These are phyloP conservation scores for Adansonia digitata DNA, from an alignment of 345 rosid genomes.

Conservation along the genomic window DNA sequence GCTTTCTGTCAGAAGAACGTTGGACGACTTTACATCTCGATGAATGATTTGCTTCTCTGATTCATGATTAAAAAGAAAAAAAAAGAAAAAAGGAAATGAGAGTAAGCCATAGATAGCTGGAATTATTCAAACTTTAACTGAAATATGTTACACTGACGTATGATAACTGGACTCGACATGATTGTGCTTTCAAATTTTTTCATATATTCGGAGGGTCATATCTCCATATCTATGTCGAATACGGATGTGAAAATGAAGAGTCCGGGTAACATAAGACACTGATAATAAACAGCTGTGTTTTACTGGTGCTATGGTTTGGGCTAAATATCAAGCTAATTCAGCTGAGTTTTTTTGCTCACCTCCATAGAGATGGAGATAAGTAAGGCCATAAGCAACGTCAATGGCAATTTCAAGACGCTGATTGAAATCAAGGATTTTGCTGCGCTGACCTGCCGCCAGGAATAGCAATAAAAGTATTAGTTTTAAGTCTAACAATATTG, in stretches of 20 bases:
- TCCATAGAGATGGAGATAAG: conserved; percentile 87
- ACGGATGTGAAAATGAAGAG: too few species aligned
- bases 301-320: neutral
- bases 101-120: neutral
- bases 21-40: conserved; percentile 91
- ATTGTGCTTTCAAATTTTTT: too few species aligned
- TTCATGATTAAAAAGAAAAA: conserved; percentile 16
- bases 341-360: conserved; percentile 35
- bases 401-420: conserved; percentile 91
- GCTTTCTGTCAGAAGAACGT: conserved; percentile 85
- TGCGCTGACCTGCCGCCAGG: conserved; percentile 51
- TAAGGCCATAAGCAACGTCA: conserved; percentile 90
- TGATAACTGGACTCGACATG: too few species aligned
- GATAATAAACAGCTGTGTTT: neutral
- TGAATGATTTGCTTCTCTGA: conserved; percentile 92
- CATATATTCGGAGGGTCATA: too few species aligned
- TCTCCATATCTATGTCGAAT: too few species aligned
- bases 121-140: neutral
- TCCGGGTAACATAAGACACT: too few species aligned
- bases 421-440: conserved; percentile 71
- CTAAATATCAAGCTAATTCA: neutral
- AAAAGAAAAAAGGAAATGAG: too few species aligned
- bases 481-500: neutral
- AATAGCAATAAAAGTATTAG: neutral
- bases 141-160: too few species aligned